phyloP scores from a whole-genome alignment of 2,329 filamentous ascomycete species.

The Cladosporium sp. region DNA sequence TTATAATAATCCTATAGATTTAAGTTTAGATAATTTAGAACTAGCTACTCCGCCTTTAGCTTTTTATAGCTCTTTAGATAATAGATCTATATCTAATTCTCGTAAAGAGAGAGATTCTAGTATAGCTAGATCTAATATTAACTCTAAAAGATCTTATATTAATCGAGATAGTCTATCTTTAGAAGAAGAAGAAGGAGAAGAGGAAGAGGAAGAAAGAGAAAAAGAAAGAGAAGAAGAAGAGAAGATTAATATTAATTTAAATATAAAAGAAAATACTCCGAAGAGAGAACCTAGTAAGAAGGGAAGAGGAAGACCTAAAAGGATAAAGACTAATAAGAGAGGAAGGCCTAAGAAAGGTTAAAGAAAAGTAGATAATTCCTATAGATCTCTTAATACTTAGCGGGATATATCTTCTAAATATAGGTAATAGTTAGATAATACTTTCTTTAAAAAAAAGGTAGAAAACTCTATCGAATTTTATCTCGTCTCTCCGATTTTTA shows the following conservation, averaged over 20 bases:
- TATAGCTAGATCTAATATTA: background rate
- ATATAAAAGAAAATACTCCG: background rate
- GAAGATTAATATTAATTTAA: background rate
- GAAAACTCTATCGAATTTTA: background rate
- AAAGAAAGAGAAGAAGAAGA: background rate
- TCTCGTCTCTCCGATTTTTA: background rate
- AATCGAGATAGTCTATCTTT: background rate
- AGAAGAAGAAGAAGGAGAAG: background rate
- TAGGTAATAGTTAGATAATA: background rate
- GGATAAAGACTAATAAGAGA: background rate
- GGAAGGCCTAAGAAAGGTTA: background rate
- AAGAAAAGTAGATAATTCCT: background rate
- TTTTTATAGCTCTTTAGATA: background rate
- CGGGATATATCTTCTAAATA: no score
- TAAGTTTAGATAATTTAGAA: no score
- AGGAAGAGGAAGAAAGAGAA: background rate
- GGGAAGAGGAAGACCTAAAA: background rate
- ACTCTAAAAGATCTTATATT: background rate
- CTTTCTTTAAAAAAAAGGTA: background rate
- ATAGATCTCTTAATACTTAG: no score
- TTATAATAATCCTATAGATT: no score
- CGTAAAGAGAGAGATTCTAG: background rate
- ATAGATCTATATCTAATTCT: background rate
- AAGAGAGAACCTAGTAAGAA: background rate
- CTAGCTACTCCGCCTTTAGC: no score